phyloP scores from a whole-genome alignment of 2,329 filamentous ascomycete species.

The Orbilia quercus region DNA sequence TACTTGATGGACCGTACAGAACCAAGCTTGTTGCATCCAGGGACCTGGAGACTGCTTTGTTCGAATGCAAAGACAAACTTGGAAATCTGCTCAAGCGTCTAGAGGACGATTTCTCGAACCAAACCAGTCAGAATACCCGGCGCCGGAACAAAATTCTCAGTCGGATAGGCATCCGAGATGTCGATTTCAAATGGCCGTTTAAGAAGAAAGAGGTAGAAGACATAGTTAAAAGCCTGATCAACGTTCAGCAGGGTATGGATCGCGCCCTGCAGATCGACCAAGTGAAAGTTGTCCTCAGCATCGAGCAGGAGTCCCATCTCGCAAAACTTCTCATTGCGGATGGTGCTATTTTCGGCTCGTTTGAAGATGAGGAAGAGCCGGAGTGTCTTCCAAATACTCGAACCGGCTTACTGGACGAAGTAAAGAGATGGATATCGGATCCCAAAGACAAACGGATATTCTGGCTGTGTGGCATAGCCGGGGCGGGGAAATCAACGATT shows the following conservation, averaged over 20 bases:
- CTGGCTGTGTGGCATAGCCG: slow-evolving; percentile 63
- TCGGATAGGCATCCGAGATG: background rate
- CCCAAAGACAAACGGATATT: slow-evolving; percentile 28
- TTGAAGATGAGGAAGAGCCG: slow-evolving; percentile 56
- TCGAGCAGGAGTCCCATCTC: slow-evolving; percentile 23
- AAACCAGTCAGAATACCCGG: background rate
- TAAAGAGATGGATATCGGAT: slow-evolving; percentile 43
- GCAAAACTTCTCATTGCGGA: slow-evolving; percentile 23
- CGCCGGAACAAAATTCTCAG: slow-evolving; percentile 16
- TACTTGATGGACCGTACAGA: slow-evolving; percentile 14
- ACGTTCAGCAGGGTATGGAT: slow-evolving; percentile 8
- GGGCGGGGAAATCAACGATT: slow-evolving; percentile 63
- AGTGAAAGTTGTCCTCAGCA: slow-evolving; percentile 21
- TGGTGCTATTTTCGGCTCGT: slow-evolving; percentile 58
- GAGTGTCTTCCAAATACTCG: slow-evolving; percentile 58
- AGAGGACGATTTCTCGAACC: slow-evolving; percentile 4
- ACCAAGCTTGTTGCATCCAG: slow-evolving; percentile 17
- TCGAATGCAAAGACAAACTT: slow-evolving; percentile 1
- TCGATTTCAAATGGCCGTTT: slow-evolving; percentile 36
- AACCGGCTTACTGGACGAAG: slow-evolving; percentile 57
- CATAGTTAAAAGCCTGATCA: slow-evolving; percentile 8
- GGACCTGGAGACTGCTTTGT: slow-evolving; percentile 5
- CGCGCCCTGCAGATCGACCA: slow-evolving; percentile 30
- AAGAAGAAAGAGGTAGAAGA: slow-evolving; percentile 18
- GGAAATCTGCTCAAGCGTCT: background rate